Evolutionary conservation across 2,329 filamentous ascomycete genomes (phyloP).

Genomic region (Fusarium paranaense): DNA sequence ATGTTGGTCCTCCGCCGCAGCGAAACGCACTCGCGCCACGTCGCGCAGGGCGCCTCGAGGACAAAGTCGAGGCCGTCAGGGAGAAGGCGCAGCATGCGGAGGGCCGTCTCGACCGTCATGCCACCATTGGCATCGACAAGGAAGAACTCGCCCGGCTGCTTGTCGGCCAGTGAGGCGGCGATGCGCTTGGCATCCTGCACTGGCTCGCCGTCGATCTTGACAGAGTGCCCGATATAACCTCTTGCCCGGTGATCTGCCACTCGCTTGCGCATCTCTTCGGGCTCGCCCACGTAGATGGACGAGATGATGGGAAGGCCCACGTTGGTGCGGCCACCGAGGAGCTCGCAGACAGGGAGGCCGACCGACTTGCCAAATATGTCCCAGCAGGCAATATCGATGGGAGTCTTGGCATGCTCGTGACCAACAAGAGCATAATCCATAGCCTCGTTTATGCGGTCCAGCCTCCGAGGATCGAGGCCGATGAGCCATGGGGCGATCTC

Average conservation of each 20-base stretch:
- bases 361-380: constrained; percentile 34
- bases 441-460: constrained; percentile 36
- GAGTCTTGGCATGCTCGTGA: constrained; percentile 30
- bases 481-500: constrained; percentile 30
- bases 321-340: constrained; percentile 31
- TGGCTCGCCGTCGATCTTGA: constrained; percentile 33
- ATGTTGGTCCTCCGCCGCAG: constrained; percentile 22
- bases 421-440: constrained; percentile 30
- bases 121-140: constrained; percentile 31
- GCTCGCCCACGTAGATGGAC: constrained; percentile 28
- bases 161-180: constrained; percentile 26
- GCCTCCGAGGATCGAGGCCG: constrained; percentile 20
- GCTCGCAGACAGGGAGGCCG: constrained; percentile 33
- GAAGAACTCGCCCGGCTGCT: constrained; percentile 32
- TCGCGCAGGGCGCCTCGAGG: constrained; percentile 34
- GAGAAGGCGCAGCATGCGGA: constrained; percentile 31
- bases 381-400: constrained; percentile 37
- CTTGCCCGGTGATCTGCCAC: constrained; percentile 20
- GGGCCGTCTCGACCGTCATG: constrained; percentile 29
- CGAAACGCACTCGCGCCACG: constrained; percentile 25
- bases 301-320: constrained; percentile 30
- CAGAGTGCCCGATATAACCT: constrained; percentile 26
- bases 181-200: constrained; percentile 24
- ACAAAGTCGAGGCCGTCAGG: constrained; percentile 33
- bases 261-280: constrained; percentile 28